Percentiles rank a stretch among this genome's conserved stretches.
phyloP scores from a whole-genome alignment of 805 yeast species.

The Yarrowia bubula region DNA sequence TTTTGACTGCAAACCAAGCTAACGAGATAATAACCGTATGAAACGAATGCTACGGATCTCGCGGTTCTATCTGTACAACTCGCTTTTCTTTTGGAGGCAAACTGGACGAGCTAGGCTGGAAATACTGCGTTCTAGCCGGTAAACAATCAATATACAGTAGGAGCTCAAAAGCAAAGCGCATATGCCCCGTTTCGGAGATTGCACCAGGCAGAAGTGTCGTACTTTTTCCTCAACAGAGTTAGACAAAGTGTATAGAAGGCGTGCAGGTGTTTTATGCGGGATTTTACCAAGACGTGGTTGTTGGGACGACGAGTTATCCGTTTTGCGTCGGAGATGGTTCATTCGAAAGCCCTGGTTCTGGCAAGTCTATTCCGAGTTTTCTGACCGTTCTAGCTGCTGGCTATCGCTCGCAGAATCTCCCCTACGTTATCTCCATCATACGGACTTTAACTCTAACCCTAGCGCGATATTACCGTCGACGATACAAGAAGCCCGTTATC shows the following conservation, averaged over 20 bases:
- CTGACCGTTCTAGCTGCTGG: fast-evolving
- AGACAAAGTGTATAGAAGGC: not conserved
- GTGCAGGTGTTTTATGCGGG: not conserved
- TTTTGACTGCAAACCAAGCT: too few relatives aligned
- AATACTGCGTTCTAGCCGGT: too few relatives aligned
- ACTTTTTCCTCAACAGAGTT: not conserved
- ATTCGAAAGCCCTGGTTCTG: too few relatives aligned
- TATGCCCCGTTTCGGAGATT: not conserved
- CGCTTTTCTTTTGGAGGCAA: too few relatives aligned
- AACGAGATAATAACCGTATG: too few relatives aligned
- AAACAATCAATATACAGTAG: too few relatives aligned
- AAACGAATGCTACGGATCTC: too few relatives aligned
- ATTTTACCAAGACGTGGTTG: not conserved
- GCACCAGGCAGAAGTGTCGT: not conserved
- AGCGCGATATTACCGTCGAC: conserved; percentile 12
- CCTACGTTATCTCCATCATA: not conserved
- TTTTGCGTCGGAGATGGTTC: not conserved
- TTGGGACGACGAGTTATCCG: not conserved
- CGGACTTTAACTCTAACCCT: conserved; percentile 22
- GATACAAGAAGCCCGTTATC: conserved; percentile 8
- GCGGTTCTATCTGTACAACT: too few relatives aligned
- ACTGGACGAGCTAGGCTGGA: too few relatives aligned
- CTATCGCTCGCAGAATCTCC: too few relatives aligned
- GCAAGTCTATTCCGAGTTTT: not conserved
- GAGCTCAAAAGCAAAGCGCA: not conserved